Base-by-base conservation (phyloP, 768 basidiomycete genomes). In the Chlorophyllum brunneum region DNA sequence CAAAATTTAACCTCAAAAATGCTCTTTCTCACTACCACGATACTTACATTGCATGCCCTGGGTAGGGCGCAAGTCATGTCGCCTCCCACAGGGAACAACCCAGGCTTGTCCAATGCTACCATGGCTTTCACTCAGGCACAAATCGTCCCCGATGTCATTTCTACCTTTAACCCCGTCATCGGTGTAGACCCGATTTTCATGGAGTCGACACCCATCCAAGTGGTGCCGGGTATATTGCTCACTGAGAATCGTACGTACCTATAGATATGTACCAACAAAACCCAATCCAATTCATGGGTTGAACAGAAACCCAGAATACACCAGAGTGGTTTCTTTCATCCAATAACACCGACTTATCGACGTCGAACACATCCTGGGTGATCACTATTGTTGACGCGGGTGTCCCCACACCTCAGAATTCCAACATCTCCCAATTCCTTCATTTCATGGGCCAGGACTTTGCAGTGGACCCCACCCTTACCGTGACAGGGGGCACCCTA, bases 321-420 rank as follows among this genome's bases (percentile, higher is more conserved):
- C 75, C 73, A 13, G 47, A 60, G 40, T 68, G 70, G 51, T 63
- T 60, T 48, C 57, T 70, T 50, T 56, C 58, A 52, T 56, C 63
- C 20, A 61, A 64, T 43, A 57, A 65, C 34, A 59, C 61, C 15
- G 40, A 61, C n/a, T 37, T 56, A 24, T 41, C 54, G 37, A 54
- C 55, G 36, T 51, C 56, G 13, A 66, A 61, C 52, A 56, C 59
- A 30, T 61, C 67, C 13, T 74, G 69, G 55, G 68, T 77, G 22
- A 48, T 77, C 13, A 65, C 66, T 15, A 59, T 76, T 31, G 62
- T 77, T 31, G 75, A 76, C 56, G 75, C 73, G 24, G 74, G 77
- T 56, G 74, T 69, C 1, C 71, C 74, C 20, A 70, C 70, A 18
- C 71, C 70, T 0, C 68, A 73, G 47, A 70, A 72, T 51, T 64